These are phyloP conservation scores for Gossypium arboreum DNA, from an alignment of 345 rosid species.

Conservation along the genomic window DNA sequence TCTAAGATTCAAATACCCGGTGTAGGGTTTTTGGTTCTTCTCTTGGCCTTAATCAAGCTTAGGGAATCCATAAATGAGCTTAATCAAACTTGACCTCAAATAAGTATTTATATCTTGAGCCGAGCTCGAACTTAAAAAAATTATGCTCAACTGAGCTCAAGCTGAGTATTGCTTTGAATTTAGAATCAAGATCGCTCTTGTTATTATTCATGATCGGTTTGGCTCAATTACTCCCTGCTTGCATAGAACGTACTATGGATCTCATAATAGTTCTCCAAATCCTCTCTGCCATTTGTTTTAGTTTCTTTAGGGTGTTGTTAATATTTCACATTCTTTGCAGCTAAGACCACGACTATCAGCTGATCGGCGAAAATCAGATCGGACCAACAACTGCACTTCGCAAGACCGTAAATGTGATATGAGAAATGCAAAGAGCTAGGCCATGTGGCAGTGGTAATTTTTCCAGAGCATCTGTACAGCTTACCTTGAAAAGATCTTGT, in stretches of 20 bases:
- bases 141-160: too few species aligned
- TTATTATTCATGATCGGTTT: too few species aligned
- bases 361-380: constrained; percentile 33
- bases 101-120: too few species aligned
- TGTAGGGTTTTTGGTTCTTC: too few species aligned
- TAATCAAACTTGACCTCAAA: too few species aligned
- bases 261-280: not conserved
- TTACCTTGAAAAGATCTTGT: constrained; percentile 3
- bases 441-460: not conserved
- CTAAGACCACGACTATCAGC: constrained; percentile 46
- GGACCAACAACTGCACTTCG: constrained; percentile 4
- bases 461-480: not conserved
- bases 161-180: too few species aligned
- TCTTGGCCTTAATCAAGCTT: too few species aligned
- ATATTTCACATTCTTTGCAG: constrained; percentile 35
- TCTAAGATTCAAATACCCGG: too few species aligned
- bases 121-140: too few species aligned
- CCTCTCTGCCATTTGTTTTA: not conserved
- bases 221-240: not conserved
- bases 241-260: not conserved
- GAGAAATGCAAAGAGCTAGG: not conserved
- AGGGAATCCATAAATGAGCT: too few species aligned
- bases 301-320: constrained; percentile 6
- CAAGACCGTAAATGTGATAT: not conserved
- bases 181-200: too few species aligned